Base-by-base conservation (phyloP, 1,139 yeast genomes). In the Geotrichum aggregatum region DNA sequence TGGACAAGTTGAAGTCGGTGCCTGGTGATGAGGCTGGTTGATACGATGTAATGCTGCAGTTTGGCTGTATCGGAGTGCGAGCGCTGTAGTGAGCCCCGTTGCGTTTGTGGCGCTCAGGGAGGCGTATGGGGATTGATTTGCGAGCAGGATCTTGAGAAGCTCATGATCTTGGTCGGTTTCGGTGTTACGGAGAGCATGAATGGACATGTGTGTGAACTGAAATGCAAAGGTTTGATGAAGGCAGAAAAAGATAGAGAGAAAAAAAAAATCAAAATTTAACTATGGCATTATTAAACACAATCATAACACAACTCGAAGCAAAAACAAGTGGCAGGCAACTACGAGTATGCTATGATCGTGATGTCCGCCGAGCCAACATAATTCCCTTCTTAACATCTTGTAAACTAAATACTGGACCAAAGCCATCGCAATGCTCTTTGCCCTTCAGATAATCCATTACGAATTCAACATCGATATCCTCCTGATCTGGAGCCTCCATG, bases 381-480 rank as follows among this genome's bases (percentile, higher is more conserved):
- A 62, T 60, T 18, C 61, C 66, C 14, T 53, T 54, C 22, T 61
- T 50, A 21, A 66, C 64, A 33, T 58, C 63, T 1, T 50, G 38
- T 21, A 63, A 49, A 1, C 63, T 58, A 46, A 84, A 87, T 0
- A 94, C 95, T 2, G 95, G 92, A 0, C 96, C 96, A 61, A 72
- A 77, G 1, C 92, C 94, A 64, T 87, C 94, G 62, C 96, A 87
- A 44, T 72, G 75, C 63, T 87, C 95, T 49, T 76, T 66, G 1
- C 92, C 95, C 63, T 75, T 78, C 52, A 87, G 72, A 42, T 67
- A 69, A 19, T 68, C 64, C 82, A 87, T 82, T 1, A 87, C 79
- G 38, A 68, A 72, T 19, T 74, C 71, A 47, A 85, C 73, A 65
- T 86, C 87, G 49, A 83, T 54, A 35, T 59, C 67, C 11, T 74